Evolutionary conservation across 164 flowering plant genomes (phyloP).

Genomic region (Magnolia officinalis): DNA sequence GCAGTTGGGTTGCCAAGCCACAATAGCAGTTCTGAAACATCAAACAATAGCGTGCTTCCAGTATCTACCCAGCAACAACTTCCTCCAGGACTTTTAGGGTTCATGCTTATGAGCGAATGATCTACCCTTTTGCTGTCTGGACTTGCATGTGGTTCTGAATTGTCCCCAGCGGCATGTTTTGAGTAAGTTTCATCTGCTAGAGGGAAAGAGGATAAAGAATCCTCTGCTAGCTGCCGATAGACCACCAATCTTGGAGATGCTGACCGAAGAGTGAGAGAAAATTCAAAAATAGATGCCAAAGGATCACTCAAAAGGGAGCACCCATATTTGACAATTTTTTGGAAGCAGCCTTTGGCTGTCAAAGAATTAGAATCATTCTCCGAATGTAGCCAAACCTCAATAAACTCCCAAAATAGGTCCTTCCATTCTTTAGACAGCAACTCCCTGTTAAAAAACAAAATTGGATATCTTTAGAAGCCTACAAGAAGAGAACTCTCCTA

Average conservation of each 20-base stretch:
- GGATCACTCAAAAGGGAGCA: constrained; percentile 56
- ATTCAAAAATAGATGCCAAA: constrained; percentile 71
- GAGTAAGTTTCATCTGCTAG: constrained; percentile 41
- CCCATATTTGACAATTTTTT: constrained; percentile 53
- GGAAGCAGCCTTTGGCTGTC: constrained; percentile 74
- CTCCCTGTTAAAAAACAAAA: constrained; percentile 48
- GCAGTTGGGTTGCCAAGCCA: constrained; percentile 54
- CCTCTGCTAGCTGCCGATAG: constrained; percentile 82
- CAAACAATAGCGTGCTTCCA: constrained; percentile 62
- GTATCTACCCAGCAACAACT: constrained; percentile 98
- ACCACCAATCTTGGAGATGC: constrained; percentile 93
- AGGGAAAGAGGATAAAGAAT: constrained; percentile 81
- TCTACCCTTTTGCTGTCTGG: constrained; percentile 28
- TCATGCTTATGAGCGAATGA: constrained; percentile 47
- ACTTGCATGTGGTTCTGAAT: constrained; percentile 24
- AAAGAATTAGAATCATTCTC: constrained; percentile 35
- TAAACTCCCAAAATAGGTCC: constrained; percentile 78
- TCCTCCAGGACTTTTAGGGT: constrained; percentile 51
- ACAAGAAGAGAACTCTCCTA: neutral
- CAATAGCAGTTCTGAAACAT: constrained; percentile 48
- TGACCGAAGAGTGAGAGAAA: constrained; percentile 80
- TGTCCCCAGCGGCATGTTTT: constrained; percentile 3
- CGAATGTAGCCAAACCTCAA: constrained; percentile 59
- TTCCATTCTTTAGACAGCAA: constrained; percentile 81
- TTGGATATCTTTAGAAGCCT: neutral